A percentile compares a stretch with the other conserved stretches of the same genome.
Evolutionary conservation across 2,329 filamentous ascomycete species (phyloP).

Genomic region (Botryotinia narcissicola): DNA sequence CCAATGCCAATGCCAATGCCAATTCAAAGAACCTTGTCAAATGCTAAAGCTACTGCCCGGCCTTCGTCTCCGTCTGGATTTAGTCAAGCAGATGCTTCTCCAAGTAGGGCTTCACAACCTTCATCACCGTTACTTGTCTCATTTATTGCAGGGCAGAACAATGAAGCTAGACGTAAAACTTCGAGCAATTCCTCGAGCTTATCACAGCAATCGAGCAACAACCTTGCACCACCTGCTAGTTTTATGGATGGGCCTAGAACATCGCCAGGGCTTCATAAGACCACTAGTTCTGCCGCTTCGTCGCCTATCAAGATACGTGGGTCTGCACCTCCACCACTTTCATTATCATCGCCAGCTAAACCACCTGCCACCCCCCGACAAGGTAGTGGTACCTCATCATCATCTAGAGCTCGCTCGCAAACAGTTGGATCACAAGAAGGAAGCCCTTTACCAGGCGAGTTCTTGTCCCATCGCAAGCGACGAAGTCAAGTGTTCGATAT

Average conservation of each 20-base stretch:
- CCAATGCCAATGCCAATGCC: conserved; percentile 70
- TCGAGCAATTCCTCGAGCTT: conserved; percentile 85
- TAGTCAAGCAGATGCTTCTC: conserved; percentile 79
- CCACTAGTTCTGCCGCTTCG: conserved; percentile 51
- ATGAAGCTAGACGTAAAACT: conserved; percentile 79
- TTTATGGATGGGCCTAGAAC: conserved; percentile 70
- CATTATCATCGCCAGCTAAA: conserved; percentile 61
- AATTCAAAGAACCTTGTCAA: conserved; percentile 77
- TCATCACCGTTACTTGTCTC: conserved; percentile 94
- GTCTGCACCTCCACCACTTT: conserved; percentile 46
- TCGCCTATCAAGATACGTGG: conserved; percentile 58
- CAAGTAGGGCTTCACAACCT: conserved; percentile 78
- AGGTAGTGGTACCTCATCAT: conserved; percentile 49
- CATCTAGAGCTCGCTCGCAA: conserved; percentile 77
- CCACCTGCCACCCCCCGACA: conserved; percentile 55
- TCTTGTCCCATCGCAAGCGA: conserved; percentile 77
- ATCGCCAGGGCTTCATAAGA: conserved; percentile 58
- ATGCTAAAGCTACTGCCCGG: conserved; percentile 72
- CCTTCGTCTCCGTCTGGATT: conserved; percentile 83
- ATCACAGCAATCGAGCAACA: conserved; percentile 71
- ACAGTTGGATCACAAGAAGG: conserved; percentile 94
- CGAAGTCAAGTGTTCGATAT: conserved; percentile 94
- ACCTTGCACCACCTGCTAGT: conserved; percentile 63
- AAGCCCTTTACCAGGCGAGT: conserved; percentile 66
- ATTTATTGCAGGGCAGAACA: conserved; percentile 81